Evolutionary conservation across 1,284 basidiomycete genomes (phyloP), one percentile per base, ranked within the genome.

Genomic region (Cronartium ribicola): DNA sequence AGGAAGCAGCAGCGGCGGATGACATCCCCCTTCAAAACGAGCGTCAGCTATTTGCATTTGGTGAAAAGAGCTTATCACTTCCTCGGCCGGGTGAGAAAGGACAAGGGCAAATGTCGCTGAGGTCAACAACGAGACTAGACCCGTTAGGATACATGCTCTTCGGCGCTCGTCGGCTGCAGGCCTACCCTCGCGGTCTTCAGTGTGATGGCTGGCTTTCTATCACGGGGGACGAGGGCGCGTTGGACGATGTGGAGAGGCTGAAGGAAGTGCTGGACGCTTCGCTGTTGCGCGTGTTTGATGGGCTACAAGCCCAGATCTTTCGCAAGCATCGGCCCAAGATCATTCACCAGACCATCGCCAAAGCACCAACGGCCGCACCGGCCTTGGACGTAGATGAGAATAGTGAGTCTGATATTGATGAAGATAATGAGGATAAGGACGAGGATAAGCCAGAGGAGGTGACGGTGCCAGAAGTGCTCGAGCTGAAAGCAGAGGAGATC

Each of bases 201-300:
- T 94, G 92, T 80, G 94, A 98, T 79, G 87, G 87, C 61, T 98
- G 94, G 94, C 83, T 97, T 29, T 92, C 92, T 10, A 86, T 97
- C 66, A 84, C 88, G 37, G 94, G 94, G 59, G 79, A 89, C 77
- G 81, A 89, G 75, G 87, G 89, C 78, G 87, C 88, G 5, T 83
- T 98, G 77, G 91, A 95, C 80, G 89, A 93, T 78, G 83, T 96
- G 29, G 89, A 90, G 79, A 85, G 88, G n/a, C 84, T 98, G 78
- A 94, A 94, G 82, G 84, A 83, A 39, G 84, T 90, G 77, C 87
- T 96, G 84, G 91, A 96, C 79, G 84, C 85, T 2, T 92, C 90
- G 80, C 89, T 97, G 88, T 84, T 94, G 67, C 87, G 94, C 59
- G 91, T 96, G 0, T 97, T 94, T 78, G 91, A 97, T 79, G 93